Evolutionary conservation across 148 eudicot genomes (phyloP).

Genomic region (Rhododendron mucronatum): DNA sequence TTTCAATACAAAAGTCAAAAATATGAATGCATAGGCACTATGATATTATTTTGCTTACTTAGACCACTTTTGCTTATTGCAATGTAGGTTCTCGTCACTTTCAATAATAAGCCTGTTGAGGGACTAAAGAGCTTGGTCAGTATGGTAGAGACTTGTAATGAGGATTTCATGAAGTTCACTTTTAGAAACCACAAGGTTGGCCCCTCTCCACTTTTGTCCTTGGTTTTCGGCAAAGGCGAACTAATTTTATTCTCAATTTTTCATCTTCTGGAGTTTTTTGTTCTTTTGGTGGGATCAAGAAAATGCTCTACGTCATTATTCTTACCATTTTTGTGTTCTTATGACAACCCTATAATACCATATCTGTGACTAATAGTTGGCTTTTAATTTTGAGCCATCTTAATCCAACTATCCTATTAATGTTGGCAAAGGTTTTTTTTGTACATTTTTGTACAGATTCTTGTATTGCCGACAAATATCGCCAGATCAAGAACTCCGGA

Average conservation of each 20-base stretch:
- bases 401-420: background rate
- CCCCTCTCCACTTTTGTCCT: background rate
- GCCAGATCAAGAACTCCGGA: conserved; percentile 2
- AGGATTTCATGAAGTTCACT: conserved; percentile 36
- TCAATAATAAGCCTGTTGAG: conserved; percentile 40
- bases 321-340: background rate
- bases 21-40: background rate
- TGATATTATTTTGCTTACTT: background rate
- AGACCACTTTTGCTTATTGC: background rate
- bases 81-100: conserved; percentile 27
- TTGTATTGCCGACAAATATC: background rate
- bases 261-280: background rate
- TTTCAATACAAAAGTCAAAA: background rate
- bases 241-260: background rate
- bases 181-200: conserved; percentile 31
- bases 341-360: background rate
- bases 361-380: background rate
- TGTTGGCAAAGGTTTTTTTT: background rate
- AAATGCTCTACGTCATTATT: background rate
- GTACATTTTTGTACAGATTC: background rate
- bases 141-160: conserved; percentile 34
- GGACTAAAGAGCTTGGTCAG: conserved; percentile 35
- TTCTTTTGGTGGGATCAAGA: background rate
- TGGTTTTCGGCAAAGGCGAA: background rate
- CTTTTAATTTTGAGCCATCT: background rate